A percentile compares a stretch with the other conserved stretches of the same genome.
phyloP scores from a whole-genome alignment of 768 basidiomycete genomes.

The Cytidiella melzeri region DNA sequence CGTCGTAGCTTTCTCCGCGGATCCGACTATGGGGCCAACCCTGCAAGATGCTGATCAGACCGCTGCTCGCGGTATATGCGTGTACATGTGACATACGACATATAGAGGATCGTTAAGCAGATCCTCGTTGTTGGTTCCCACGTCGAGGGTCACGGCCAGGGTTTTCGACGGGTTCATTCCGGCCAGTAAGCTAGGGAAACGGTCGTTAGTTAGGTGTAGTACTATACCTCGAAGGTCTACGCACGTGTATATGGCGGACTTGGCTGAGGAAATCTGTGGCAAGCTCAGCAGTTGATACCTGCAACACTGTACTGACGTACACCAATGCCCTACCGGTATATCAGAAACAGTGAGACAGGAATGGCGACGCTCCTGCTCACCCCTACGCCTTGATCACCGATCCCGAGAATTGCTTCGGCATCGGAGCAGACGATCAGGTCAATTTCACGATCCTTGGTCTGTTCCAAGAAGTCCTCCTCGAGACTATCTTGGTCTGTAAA shows the following conservation, averaged over 20 bases:
- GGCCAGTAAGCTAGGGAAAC: constrained; percentile 44
- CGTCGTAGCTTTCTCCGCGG: constrained; percentile 67
- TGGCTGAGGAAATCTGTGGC: constrained; percentile 63
- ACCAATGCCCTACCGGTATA: constrained; percentile 30
- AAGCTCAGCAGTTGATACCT: background rate
- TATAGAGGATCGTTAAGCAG: constrained; percentile 61
- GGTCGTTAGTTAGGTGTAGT: background rate
- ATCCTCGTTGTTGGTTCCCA: constrained; percentile 67
- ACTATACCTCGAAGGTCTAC: too few relatives aligned
- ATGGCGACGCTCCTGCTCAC: constrained; percentile 28
- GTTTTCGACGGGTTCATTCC: constrained; percentile 59
- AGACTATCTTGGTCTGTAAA: constrained; percentile 57
- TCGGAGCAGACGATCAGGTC: constrained; percentile 83
- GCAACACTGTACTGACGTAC: constrained; percentile 14
- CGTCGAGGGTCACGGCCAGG: constrained; percentile 60
- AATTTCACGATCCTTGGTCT: constrained; percentile 53
- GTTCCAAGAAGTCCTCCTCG: constrained; percentile 72
- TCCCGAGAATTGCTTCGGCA: constrained; percentile 80
- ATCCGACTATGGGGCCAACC: constrained; percentile 71
- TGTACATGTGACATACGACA: constrained; percentile 39
- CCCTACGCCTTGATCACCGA: constrained; percentile 69
- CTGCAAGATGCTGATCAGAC: constrained; percentile 28
- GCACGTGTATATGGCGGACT: constrained; percentile 73
- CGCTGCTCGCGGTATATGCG: background rate
- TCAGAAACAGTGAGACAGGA: background rate